Evolutionary conservation across 2,329 filamentous ascomycete species (phyloP).

Genomic region (Dactylonectria macrodidyma): DNA sequence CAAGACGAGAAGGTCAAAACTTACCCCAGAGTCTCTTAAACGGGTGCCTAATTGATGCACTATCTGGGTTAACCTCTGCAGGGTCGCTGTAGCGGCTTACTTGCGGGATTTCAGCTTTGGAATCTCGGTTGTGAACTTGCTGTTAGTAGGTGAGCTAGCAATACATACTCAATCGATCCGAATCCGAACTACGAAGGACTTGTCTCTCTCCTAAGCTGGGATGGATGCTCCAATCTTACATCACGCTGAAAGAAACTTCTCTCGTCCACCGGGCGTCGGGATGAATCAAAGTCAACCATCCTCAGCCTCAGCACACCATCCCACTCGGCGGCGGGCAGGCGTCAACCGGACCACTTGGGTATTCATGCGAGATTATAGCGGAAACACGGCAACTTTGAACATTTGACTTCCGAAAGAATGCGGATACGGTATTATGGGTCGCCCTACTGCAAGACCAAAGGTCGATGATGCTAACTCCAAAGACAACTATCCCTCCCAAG

Average conservation of each 20-base stretch:
- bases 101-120: not conserved
- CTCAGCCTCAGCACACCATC: not conserved
- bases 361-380: not conserved
- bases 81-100: not conserved
- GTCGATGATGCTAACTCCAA: not conserved
- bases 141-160: not conserved
- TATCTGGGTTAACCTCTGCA: not conserved
- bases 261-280: not conserved
- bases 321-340: not conserved
- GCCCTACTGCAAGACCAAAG: not conserved
- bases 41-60: constrained; percentile 12
- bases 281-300: not conserved
- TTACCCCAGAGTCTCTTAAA: not conserved
- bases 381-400: not conserved
- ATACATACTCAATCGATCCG: not conserved
- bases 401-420: not conserved
- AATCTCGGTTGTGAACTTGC: not conserved
- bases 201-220: not conserved
- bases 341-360: not conserved
- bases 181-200: not conserved
- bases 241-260: not conserved
- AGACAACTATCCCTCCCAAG: not conserved
- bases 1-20: constrained; percentile 13
- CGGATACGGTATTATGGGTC: not conserved
- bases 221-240: not conserved